Evolutionary conservation across 768 basidiomycete species (phyloP).

Genomic region (Porpolomopsis calyptriformis): DNA sequence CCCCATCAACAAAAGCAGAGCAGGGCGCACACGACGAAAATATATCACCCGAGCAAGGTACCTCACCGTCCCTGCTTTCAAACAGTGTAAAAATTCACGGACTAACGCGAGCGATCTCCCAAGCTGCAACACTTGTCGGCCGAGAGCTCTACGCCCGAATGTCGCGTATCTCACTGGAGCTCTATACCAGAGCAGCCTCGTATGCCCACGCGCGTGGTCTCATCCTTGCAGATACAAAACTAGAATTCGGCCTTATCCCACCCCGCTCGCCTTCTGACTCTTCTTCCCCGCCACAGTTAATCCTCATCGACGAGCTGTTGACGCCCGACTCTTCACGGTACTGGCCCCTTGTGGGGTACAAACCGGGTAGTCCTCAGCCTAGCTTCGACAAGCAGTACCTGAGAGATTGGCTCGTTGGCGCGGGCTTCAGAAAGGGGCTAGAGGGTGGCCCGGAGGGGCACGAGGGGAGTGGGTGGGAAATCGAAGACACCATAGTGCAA

Average conservation of each 20-base stretch:
- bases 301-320: constrained; percentile 92
- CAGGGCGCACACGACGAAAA: constrained; percentile 94
- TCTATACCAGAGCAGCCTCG: constrained; percentile 66
- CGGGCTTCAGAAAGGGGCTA: constrained; percentile 70
- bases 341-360: constrained; percentile 76
- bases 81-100: constrained; percentile 8
- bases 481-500: constrained; percentile 63
- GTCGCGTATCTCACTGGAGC: constrained; percentile 45
- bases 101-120: not conserved
- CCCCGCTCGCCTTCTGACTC: constrained; percentile 18
- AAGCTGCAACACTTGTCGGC: constrained; percentile 61
- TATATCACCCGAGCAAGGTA: constrained; percentile 74
- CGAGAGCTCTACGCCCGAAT: constrained; percentile 50
- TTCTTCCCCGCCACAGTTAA: constrained; percentile 37
- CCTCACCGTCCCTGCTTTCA: constrained; percentile 6
- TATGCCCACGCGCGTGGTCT: constrained; percentile 68
- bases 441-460: constrained; percentile 61
- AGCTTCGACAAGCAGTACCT: constrained; percentile 98
- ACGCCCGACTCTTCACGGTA: constrained; percentile 97
- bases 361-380: constrained; percentile 63
- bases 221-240: constrained; percentile 97
- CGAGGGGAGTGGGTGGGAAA: constrained; percentile 64
- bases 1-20: constrained; percentile 95
- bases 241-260: constrained; percentile 85
- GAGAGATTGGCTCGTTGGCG: constrained; percentile 72